Percentiles rank a stretch among this genome's conserved stretches.
Conservation (phyloP, 1,284 basidiomycete species). For the Sanghuangporus baumii region DNA sequence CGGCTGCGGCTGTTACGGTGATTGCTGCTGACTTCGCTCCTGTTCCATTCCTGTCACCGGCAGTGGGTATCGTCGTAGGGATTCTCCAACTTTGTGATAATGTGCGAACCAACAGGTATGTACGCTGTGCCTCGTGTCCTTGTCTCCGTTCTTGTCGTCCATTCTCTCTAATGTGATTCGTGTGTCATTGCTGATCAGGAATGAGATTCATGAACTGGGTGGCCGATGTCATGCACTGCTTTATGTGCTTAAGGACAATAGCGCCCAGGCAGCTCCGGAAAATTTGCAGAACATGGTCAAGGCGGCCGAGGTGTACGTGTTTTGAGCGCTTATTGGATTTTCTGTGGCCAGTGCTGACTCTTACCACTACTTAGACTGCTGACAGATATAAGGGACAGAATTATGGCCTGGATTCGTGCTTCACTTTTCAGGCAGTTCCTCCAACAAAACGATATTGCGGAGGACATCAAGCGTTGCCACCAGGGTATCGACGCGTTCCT, state of each 20-base stretch:
- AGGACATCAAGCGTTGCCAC: slow-evolving; percentile 39
- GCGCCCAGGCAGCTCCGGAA: slow-evolving; percentile 21
- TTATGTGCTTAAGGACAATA: slow-evolving; percentile 28
- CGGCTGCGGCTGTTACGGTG: slow-evolving; percentile 35
- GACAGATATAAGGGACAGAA: slow-evolving; percentile 29
- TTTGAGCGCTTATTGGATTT: not conserved
- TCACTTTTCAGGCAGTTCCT: slow-evolving; percentile 35
- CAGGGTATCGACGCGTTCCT: slow-evolving; percentile 36
- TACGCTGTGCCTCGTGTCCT: not conserved
- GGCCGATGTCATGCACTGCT: slow-evolving; percentile 37
- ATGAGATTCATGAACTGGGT: slow-evolving; percentile 30
- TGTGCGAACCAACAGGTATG: slow-evolving; percentile 41
- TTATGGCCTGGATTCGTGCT: slow-evolving; percentile 37
- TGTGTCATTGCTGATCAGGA: slow-evolving; percentile 31
- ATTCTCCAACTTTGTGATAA: slow-evolving; percentile 42
- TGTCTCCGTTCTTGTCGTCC: not conserved
- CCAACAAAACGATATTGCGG: slow-evolving; percentile 37
- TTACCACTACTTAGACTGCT: slow-evolving; percentile 30
- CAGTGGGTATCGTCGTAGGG: slow-evolving; percentile 34
- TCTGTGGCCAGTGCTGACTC: not conserved
- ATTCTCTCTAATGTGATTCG: not conserved
- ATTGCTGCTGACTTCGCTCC: slow-evolving; percentile 41
- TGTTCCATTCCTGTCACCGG: slow-evolving; percentile 40
- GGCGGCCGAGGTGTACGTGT: slow-evolving; percentile 26
- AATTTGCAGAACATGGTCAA: slow-evolving; percentile 24